Base-by-base conservation (phyloP, 2,329 filamentous ascomycete genomes). In the Xylariomycetidae sp. region DNA sequence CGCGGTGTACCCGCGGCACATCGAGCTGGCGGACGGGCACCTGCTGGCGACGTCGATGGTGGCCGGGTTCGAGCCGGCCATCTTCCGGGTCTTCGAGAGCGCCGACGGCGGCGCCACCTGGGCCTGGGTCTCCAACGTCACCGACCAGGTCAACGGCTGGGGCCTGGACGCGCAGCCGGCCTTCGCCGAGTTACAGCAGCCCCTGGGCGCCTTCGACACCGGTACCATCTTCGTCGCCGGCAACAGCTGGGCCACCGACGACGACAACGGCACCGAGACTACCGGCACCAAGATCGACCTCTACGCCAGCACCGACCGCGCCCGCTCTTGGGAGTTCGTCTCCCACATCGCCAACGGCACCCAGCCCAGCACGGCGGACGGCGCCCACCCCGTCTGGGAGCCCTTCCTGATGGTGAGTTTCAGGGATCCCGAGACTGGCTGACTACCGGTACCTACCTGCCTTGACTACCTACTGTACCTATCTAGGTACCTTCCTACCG, bases 381-480 rank as follows among this genome's bases (percentile, higher is more conserved):
- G 76, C 2, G 55, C 75, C 19, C 78, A 75, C 0, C 76, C 79
- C 0, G 73, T 85, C 14, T 85, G 81, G 81, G 81, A 85, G 52
- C 81, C 81, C 0, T 83, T 79, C 52, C 57, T 85, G 19, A 53
- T 75, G 53, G 20, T 23, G 20, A 23, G 20, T 23, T 23, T n/a
- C n/a, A n/a, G n/a, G n/a, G n/a, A n/a, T n/a, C n/a, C n/a, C n/a
- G n/a, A n/a, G n/a, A n/a, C n/a, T n/a, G n/a, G n/a, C n/a, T n/a
- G n/a, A n/a, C n/a, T n/a, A n/a, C n/a, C n/a, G n/a, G n/a, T n/a
- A n/a, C n/a, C n/a, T n/a, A n/a, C n/a, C n/a, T n/a, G n/a, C n/a
- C n/a, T n/a, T n/a, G n/a, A n/a, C n/a, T n/a, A n/a, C n/a, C n/a
- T n/a, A n/a, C n/a, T 30, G 22, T 6, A 2, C 2, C 3, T 16